Base-by-base conservation (phyloP, 169 alveolate genomes). In the Eimeria brunetti region DNA sequence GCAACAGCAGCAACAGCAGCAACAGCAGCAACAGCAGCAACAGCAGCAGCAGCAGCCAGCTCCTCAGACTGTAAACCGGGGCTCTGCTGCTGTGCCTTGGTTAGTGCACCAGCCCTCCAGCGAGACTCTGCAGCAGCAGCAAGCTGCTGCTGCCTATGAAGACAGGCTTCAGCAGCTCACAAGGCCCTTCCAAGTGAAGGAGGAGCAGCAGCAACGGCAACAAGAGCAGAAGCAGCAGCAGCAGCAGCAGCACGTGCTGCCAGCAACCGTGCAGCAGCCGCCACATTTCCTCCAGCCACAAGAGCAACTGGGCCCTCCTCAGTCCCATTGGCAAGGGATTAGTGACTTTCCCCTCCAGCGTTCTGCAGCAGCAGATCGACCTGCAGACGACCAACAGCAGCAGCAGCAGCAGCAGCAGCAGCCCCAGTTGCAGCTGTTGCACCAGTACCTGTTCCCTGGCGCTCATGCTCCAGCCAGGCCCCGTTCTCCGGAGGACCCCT, bases 1-100 rank as follows among this genome's bases (percentile, higher is more conserved):
- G 60, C 91, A 85, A 64, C 91, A 60, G 27, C 58, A n/a, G 49
- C 91, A 85, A 46, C 81, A 85, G 41, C 80, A 44, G 69, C 89
- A 49, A 16, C 91, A 85, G 46, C 81, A 85, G 41, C 80, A 44
- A 49, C 89, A 49, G 41, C 71, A 30, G 89, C 81, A 71, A 64
- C 88, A 53, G 44, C 90, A 56, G 41, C 73, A 53, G 71, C 89
- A 80, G 58, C 89, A n/a, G 58, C 49, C 51, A 36, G 41, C 33
- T 11, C 91, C 36, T 38, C 76, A 53, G 14, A 56, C 62, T 27
- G 36, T 46, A 24, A 36, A 53, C 64, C 81, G 78, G 56, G 62
- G 36, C 18, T 60, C 75, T 5, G 14, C 56, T 6, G 60, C 64
- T 9, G 24, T 36, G 58, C 38, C 60, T 36, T 24, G 33, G 44